phyloP scores from a whole-genome alignment of 768 basidiomycete species.

The Mycena galericulata region DNA sequence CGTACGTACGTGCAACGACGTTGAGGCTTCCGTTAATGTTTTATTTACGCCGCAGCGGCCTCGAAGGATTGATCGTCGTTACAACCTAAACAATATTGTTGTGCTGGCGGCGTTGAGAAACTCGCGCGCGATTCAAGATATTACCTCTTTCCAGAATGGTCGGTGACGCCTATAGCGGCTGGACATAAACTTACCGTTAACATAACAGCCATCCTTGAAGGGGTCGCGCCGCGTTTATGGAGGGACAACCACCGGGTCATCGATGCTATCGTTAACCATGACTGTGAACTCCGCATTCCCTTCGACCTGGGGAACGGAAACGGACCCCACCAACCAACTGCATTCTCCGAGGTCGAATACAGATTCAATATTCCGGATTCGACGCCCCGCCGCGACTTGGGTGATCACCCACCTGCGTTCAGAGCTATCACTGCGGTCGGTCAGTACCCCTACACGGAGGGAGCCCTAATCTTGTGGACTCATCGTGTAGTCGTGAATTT shows the following conservation, averaged over 20 bases:
- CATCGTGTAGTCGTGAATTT: neutral
- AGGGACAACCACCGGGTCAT: neutral
- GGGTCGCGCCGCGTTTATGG: neutral
- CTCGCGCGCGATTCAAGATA: neutral
- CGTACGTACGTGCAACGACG: too few species aligned
- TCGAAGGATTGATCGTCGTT: neutral
- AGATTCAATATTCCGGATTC: neutral
- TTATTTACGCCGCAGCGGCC: neutral
- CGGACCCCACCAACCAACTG: neutral
- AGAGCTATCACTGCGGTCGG: neutral
- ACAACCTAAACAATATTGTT: neutral
- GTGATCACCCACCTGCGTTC: neutral
- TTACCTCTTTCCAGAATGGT: constrained; percentile 12
- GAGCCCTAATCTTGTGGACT: neutral
- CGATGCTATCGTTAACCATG: neutral
- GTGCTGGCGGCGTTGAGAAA: neutral
- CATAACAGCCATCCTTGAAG: neutral
- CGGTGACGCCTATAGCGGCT: neutral
- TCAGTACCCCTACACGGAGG: neutral
- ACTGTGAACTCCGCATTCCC: neutral
- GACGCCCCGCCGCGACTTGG: neutral
- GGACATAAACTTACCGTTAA: neutral
- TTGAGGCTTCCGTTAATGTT: neutral
- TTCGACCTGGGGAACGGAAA: neutral
- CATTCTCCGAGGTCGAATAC: neutral